Base-by-base conservation (phyloP, 2,329 filamentous ascomycete species). In the Xylariaceae sp. region DNA sequence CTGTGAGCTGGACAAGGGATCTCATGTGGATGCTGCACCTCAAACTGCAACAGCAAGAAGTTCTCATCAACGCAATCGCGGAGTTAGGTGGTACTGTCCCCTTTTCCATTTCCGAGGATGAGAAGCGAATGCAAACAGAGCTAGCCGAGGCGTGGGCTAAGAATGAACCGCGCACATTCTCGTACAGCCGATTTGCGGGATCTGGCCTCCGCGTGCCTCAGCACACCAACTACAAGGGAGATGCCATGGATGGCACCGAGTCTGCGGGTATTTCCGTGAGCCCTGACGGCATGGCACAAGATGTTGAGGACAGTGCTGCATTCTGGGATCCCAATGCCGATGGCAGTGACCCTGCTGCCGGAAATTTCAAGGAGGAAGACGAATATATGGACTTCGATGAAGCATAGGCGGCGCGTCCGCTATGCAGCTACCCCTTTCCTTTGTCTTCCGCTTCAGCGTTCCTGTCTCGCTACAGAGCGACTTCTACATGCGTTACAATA, bases 1-100 rank as follows among this genome's bases (percentile, higher is more conserved):
- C 93, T 39, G 94, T 97, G 56, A 92, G 91, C 75, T 99, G 94
- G 94, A 97, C 91, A 62, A 86, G 93, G 64, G 94, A 99, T 76
- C 81, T 99, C 55, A 96, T 97, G 91, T 97, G 94, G 94, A 88
- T 95, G 78, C 79, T 96, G 61, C 87, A 96, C 71, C 82, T 90
- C 70, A 96, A 96, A 76, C 82, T 96, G 65, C 88, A 94, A 71
- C 89, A 93, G 72, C 90, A 96, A 74, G 88, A 95, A 64, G 89
- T 96, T 71, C 82, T 97, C 53, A 85, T 89, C 68, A 88, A 92
- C 69, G 79, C 84, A 55, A 87, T 96, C 59, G 79, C 81, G 37
- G 85, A 87, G 60, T 80, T 92, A 11, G 90, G 90, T 49, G 88
- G 88, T 7, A 82, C 81, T 11, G 89, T 90, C 74, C 90, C 91